Evolutionary conservation across 2,329 filamentous ascomycete species (phyloP).

Genomic region (Microdochium nivale): DNA sequence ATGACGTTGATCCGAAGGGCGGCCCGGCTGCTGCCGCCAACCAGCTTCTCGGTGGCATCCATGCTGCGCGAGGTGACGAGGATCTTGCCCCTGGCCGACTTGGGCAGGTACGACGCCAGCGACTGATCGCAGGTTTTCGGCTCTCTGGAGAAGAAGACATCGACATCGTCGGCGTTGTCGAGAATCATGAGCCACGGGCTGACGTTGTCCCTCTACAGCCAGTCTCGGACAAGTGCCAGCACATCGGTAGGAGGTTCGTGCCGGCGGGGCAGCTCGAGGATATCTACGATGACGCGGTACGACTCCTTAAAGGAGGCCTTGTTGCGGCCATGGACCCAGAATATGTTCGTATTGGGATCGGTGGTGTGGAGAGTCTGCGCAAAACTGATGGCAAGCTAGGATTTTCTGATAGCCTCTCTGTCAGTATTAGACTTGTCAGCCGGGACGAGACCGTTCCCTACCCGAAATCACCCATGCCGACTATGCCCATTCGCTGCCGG

Average conservation of each 20-base stretch:
- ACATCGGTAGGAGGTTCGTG: slow-evolving; percentile 5
- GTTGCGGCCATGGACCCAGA: slow-evolving; percentile 7
- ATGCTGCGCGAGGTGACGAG: slow-evolving; percentile 9
- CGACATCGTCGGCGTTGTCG: slow-evolving; percentile 9
- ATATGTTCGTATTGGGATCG: slow-evolving; percentile 4
- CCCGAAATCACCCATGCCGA: slow-evolving; percentile 9
- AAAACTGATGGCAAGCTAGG: slow-evolving; percentile 9
- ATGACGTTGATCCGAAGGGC: slow-evolving; percentile 2
- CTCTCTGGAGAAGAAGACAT: slow-evolving; percentile 3
- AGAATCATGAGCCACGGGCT: slow-evolving; percentile 10
- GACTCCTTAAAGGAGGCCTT: slow-evolving; percentile 7
- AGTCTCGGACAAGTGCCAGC: slow-evolving; percentile 7
- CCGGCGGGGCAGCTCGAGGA: slow-evolving; percentile 3
- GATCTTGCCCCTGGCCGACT: slow-evolving; percentile 6
- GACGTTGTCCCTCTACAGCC: slow-evolving; percentile 8
- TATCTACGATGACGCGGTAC: slow-evolving; percentile 5
- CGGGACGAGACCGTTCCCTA: not conserved
- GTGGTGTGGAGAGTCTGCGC: slow-evolving; percentile 3
- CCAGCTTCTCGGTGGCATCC: slow-evolving; percentile 7
- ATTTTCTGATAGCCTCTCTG: slow-evolving; percentile 5
- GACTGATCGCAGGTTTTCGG: not conserved
- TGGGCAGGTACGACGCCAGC: slow-evolving; percentile 9
- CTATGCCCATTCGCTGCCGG: slow-evolving; percentile 3
- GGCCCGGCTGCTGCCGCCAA: slow-evolving; percentile 3
- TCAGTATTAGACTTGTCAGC: not conserved